Evolutionary conservation across 257 asterid species (phyloP).

Genomic region (Datura wrightii): DNA sequence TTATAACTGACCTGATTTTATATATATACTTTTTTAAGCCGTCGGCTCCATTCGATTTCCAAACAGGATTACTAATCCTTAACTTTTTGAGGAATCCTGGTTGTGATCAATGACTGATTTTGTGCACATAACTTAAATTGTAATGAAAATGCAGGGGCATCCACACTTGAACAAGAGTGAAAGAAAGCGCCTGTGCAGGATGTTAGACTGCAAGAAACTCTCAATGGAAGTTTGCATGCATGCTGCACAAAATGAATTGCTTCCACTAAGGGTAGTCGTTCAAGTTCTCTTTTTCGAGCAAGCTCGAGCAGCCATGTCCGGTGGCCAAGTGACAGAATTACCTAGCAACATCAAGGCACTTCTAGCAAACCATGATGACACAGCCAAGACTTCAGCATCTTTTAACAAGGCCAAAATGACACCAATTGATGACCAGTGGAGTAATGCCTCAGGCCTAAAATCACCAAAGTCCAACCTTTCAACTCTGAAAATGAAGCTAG

Average conservation of each 20-base stretch:
- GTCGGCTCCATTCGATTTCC: background rate
- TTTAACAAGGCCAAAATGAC: constrained; percentile 39
- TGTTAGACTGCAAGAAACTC: constrained; percentile 73
- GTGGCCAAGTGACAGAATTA: constrained; percentile 64
- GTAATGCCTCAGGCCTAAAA: constrained; percentile 58
- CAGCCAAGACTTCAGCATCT: constrained; percentile 51
- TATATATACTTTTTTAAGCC: background rate
- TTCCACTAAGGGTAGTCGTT: constrained; percentile 80
- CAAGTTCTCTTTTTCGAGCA: constrained; percentile 95
- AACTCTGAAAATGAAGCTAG: constrained; percentile 80
- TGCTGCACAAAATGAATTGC: constrained; percentile 92
- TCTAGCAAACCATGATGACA: constrained; percentile 52
- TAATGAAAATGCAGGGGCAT: constrained; percentile 61
- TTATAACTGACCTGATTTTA: background rate
- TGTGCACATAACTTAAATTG: background rate
- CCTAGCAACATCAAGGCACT: constrained; percentile 78
- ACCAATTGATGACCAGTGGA: constrained; percentile 72
- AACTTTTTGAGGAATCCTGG: too few relatives aligned
- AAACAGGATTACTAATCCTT: too few relatives aligned
- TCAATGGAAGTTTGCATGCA: constrained; percentile 84
- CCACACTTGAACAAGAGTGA: constrained; percentile 77
- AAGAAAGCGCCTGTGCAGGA: constrained; percentile 70
- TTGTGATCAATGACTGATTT: too few relatives aligned
- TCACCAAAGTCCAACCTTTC: constrained; percentile 69
- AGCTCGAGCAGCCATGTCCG: constrained; percentile 73